Evolutionary conservation across 2,329 filamentous ascomycete genomes (phyloP), one percentile per base, ranked within the genome.

Genomic region (Lecanosticta acicola): DNA sequence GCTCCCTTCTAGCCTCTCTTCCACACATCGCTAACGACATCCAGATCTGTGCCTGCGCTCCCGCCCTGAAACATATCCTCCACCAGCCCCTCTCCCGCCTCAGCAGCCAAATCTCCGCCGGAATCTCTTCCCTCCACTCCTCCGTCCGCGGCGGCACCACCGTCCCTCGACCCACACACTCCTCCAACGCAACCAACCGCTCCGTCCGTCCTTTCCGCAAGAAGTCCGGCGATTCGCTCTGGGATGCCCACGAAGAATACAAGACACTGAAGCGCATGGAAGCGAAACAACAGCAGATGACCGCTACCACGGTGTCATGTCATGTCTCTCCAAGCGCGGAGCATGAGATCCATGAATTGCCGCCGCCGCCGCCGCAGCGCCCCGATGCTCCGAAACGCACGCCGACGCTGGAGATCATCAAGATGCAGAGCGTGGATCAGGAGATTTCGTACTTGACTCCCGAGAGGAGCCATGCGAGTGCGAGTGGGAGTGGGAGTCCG

Each of bases 41-140:
- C 3, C 29, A 67, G 61, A 63, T 68, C 14, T 68, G 66, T 50
- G 65, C 65, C 34, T 67, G 65, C 43, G 65, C 62, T 7, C 66
- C 66, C 21, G 59, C 66, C 1, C 58, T 65, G 39, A 65, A 66
- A 36, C 57, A 63, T 3, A 51, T 68, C 7, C 42, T 62, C n/a
- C 54, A 52, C 38, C 46, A 55, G 19, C 60, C 56, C 2, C 35
- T 63, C 37, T 29, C 43, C 5, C 26, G 34, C 10, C 35, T 57
- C 19, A 45, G 53, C 8, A 40, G 34, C 13, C 41, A 35, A 20
- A 35, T 62, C 26, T 57, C 56, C 4, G 50, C 46, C 32, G 56
- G 52, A 34, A 21, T 61, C 20, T 51, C 48, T 14, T 59, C 55
- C 10, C 45, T 58, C 5, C 56, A 53, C 39, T 56, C 55, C 29